Base-by-base conservation (phyloP, 2,329 filamentous ascomycete genomes). In the Fusarium ramigenum region DNA sequence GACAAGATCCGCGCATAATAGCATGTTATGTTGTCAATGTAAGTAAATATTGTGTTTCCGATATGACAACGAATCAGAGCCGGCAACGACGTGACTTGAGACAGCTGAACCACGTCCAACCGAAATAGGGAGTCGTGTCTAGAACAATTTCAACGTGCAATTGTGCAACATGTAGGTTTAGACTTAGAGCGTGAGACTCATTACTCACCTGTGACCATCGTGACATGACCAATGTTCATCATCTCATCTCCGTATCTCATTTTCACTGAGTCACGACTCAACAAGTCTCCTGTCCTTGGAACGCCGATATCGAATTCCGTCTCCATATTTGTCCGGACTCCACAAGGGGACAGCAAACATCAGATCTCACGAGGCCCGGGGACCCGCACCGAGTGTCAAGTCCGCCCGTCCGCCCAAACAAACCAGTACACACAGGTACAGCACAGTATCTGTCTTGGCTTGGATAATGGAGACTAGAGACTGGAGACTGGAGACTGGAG, bases 1-100 rank as follows among this genome's bases (percentile, higher is more conserved):
- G 40, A 61, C 49, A 37, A 46, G 62, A 67, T 75, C 43, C 61
- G 32, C 71, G 49, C 43, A 25, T 42, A 40, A 56, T 63, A 11
- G 39, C n/a, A 44, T 70, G 63, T 44, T 47, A 34, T 62, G 54
- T 60, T 53, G 53, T 47, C 46, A 57, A 46, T 42, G 44, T 61
- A 66, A 60, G 52, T 73, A 73, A 72, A 66, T 66, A 73, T 67
- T 65, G 52, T 67, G 56, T 56, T 68, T 72, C 64, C 30, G 25
- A 64, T 71, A 43, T 25, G 25, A 49, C 34, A 50, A 60, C 66
- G 52, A 71, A 59, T 67, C 58, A 62, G 39, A 47, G 19, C 37
- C 46, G 46, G 49, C 42, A 60, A 50, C 49, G 54, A 64, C 66
- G 50, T 59, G 47, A 63, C 28, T 39, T 64, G 70, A 74, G 66